Percentiles rank a stretch among this genome's conserved stretches.
Evolutionary conservation across 306 rosid genomes (phyloP).

Genomic region (Sophora flavescens): DNA sequence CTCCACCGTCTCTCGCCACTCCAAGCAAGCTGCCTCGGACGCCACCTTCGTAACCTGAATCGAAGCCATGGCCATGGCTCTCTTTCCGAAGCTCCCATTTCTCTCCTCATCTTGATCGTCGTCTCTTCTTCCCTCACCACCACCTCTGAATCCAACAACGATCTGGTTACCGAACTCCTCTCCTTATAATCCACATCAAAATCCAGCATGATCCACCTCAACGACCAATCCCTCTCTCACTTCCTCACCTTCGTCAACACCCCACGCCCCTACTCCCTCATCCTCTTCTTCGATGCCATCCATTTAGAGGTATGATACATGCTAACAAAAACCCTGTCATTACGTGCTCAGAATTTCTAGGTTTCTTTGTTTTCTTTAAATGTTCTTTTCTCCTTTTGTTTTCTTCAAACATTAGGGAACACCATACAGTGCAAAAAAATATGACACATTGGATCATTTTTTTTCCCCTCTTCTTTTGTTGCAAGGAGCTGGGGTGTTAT

Average conservation of each 20-base stretch:
- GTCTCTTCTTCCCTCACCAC: constrained; percentile 1
- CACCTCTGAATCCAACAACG: constrained; percentile 50
- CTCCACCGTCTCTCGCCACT: no score
- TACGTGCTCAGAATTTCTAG: constrained; percentile 26
- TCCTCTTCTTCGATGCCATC: no score
- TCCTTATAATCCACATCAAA: constrained; percentile 72
- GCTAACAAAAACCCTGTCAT: constrained; percentile 5
- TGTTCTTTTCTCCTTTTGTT: constrained; percentile 22
- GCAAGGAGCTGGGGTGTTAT: constrained; percentile 88
- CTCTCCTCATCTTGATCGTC: constrained; percentile 29
- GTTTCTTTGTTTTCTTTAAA: constrained; percentile 37
- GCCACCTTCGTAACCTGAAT: no score
- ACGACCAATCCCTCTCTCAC: constrained; percentile 72
- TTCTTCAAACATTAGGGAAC: constrained; percentile 66
- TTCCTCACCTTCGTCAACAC: constrained; percentile 59
- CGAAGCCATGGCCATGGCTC: no score
- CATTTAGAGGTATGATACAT: constrained; percentile 71
- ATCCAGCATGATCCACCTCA: constrained; percentile 78
- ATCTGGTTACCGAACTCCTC: constrained; percentile 68
- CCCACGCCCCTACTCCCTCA: constrained; percentile 77
- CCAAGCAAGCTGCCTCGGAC: no score
- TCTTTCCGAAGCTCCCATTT: constrained; percentile 34
- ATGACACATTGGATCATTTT: constrained; percentile 58
- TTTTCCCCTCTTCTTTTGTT: constrained; percentile 77
- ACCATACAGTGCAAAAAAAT: constrained; percentile 56